Base-by-base conservation (phyloP, 768 basidiomycete species). In the Gloeopeniophorella convolvens region DNA sequence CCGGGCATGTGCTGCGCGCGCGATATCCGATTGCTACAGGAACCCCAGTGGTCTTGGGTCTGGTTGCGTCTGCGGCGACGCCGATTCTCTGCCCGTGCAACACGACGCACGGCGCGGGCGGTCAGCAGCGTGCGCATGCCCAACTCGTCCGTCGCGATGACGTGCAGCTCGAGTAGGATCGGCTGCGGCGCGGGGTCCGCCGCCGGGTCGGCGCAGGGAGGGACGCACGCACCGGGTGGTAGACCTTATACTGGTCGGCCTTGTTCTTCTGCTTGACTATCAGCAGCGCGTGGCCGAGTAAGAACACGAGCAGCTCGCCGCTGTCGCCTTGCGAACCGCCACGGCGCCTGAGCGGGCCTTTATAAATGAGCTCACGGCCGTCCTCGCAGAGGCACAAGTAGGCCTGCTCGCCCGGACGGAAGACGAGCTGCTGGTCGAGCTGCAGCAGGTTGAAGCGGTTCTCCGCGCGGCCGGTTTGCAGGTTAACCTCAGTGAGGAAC, bases 391-490 rank as follows among this genome's bases (percentile, higher is more conserved):
- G 68, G 26, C 87, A 80, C 37, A 99, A 70, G 62, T 98, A 84
- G 65, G 93, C 89, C 66, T 85, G 76, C 63, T 98, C 95, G 42
- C 89, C 90, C 7, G 84, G 89, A 52, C 86, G 80, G 69, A 93
- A 97, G 31, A 86, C 71, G 33, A 99, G 71, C 69, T 97, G 93
- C 62, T 87, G 83, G 60, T 96, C 91, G 31, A 99, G 74, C 68
- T 99, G 95, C 45, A 90, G 72, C 46, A 99, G 73, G 65, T 96
- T 96, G 72, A 98, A 97, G 51, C 93, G 75, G 63, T 97, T 98
- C 71, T 98, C 96, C 34, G 91, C 82, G 71, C 86, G 93, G 16
- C 96, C 96, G 6, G 88, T 91, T 70, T 97, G 95, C 18, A 82
- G 71, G 64, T 98, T 98, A 60, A 98, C 94, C 54, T 85, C 84